phyloP scores from a whole-genome alignment of 2,329 filamentous ascomycete species.

The Chrysoporthe austroafricana region DNA sequence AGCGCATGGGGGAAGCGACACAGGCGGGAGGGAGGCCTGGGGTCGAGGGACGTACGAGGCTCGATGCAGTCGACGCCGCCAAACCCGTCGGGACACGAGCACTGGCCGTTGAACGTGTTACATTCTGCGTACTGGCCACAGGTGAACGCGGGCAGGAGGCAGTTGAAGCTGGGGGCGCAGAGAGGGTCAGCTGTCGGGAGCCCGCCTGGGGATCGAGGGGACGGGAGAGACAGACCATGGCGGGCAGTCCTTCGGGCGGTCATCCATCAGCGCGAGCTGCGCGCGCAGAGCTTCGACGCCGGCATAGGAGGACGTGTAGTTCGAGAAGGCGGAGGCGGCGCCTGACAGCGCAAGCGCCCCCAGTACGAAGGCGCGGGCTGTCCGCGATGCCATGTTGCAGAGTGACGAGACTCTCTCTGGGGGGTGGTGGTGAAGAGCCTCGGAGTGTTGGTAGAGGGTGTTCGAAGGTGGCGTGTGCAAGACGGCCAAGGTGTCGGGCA shows the following conservation, averaged over 20 bases:
- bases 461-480: not conserved
- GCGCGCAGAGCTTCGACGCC: conserved; percentile 61
- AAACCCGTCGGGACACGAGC: conserved; percentile 88
- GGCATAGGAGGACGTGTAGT: conserved; percentile 55
- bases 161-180: conserved; percentile 78
- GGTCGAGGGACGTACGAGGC: conserved; percentile 59
- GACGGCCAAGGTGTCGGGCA: not conserved
- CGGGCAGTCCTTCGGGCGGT: conserved; percentile 76
- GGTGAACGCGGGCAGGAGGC: conserved; percentile 86
- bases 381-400: conserved; percentile 45
- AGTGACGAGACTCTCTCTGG: conserved; percentile 16
- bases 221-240: conserved; percentile 63
- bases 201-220: not conserved
- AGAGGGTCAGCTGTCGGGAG: conserved; percentile 25
- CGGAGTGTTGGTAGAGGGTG: conserved; percentile 8
- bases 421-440: conserved; percentile 4
- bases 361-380: conserved; percentile 44
- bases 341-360: conserved; percentile 48
- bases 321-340: conserved; percentile 47
- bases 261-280: conserved; percentile 72
- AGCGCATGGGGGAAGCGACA: conserved; percentile 13
- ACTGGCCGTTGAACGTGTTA: conserved; percentile 89
- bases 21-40: not conserved
- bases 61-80: conserved; percentile 91
- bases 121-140: conserved; percentile 91